Percentiles rank a stretch among this genome's conserved stretches.
These are phyloP conservation scores for Globisporangium rhizosaccharum DNA, from an alignment of 352 stramenopile species.

Conservation along the genomic window DNA sequence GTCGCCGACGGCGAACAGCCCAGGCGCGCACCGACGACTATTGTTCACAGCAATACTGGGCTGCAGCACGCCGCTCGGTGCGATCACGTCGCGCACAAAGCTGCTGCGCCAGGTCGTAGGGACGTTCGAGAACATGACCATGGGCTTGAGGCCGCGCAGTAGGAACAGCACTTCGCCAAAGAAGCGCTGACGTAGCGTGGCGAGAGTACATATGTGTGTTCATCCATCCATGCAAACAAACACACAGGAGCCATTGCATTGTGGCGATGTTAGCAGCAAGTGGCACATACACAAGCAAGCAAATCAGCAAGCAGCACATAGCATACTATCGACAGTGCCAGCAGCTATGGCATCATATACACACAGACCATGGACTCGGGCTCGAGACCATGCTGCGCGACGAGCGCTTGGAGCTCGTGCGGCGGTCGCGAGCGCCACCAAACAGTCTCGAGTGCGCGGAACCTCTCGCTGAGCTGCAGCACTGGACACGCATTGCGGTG, in stretches of 20 bases:
- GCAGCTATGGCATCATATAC: not conserved
- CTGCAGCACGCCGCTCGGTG: not conserved
- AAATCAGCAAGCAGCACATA: too few relatives aligned
- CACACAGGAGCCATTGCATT: not conserved
- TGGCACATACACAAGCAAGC: not conserved
- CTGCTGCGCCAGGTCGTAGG: constrained; percentile 32
- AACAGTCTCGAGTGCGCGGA: constrained; percentile 24
- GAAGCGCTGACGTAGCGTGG: constrained; percentile 26
- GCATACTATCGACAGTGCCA: too few relatives aligned
- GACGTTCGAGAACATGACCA: constrained; percentile 65
- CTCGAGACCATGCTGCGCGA: constrained; percentile 25
- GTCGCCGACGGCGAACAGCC: not conserved
- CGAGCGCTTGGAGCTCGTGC: constrained; percentile 20
- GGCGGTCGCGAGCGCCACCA: constrained; percentile 27
- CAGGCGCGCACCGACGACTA: not conserved
- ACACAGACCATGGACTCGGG: constrained; percentile 40
- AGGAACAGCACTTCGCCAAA: constrained; percentile 75
- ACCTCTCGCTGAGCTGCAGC: constrained; percentile 19
- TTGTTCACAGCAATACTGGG: not conserved
- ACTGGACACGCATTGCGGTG: constrained; percentile 32
- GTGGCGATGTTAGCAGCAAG: not conserved
- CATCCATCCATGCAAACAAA: not conserved
- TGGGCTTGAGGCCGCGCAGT: constrained; percentile 49
- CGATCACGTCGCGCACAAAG: constrained; percentile 21
- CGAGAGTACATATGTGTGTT: not conserved